A percentile compares a stretch with the other conserved stretches of the same genome.
Evolutionary conservation across 2,329 filamentous ascomycete species (phyloP).

Genomic region (Aspergillus awamori): DNA sequence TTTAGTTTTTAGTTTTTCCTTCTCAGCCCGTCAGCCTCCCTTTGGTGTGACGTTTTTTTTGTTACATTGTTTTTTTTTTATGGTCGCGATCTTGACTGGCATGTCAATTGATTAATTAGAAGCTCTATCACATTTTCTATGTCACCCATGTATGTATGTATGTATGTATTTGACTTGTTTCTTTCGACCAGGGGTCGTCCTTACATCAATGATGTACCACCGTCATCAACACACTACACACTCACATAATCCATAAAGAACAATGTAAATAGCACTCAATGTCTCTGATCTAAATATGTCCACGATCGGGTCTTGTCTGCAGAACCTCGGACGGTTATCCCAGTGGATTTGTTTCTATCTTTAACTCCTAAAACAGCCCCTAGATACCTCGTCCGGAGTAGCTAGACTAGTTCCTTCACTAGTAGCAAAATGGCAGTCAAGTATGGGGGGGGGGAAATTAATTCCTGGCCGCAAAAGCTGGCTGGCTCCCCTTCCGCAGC

Average conservation of each 20-base stretch:
- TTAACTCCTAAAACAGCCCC: constrained; percentile 1
- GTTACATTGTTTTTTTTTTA: neutral
- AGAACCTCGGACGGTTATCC: constrained; percentile 2
- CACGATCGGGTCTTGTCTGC: constrained; percentile 15
- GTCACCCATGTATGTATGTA: neutral
- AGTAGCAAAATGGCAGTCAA: neutral
- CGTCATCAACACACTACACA: neutral
- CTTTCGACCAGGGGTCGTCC: no score
- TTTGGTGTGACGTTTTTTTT: neutral
- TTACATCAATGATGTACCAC: no score
- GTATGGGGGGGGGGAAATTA: neutral
- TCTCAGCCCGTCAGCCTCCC: neutral
- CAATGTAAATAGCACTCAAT: neutral
- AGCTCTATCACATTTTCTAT: neutral
- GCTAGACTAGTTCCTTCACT: neutral
- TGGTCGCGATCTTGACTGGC: neutral
- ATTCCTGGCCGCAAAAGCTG: neutral
- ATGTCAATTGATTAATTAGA: neutral
- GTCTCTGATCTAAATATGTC: neutral
- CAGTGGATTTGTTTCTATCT: constrained; percentile 18
- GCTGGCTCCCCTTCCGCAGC: neutral
- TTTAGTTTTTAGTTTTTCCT: neutral
- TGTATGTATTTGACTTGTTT: no score
- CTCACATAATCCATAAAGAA: neutral
- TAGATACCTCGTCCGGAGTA: neutral